Evolutionary conservation across 345 rosid genomes (phyloP).

Genomic region (Cardiospermum halicacabum): DNA sequence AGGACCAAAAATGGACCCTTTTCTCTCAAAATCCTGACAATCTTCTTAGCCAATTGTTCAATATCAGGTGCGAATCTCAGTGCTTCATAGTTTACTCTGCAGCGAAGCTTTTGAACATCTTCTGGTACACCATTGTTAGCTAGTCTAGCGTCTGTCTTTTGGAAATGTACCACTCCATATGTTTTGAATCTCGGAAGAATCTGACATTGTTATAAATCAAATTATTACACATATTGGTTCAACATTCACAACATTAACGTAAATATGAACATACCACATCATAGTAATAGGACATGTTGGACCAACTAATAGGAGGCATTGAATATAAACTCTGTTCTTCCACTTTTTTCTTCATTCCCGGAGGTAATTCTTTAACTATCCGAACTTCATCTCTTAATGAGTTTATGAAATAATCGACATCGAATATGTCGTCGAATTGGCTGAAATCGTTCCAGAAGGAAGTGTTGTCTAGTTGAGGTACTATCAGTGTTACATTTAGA

Average conservation of each 20-base stretch:
- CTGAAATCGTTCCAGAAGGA: conserved; percentile 42
- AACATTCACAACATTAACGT: no score
- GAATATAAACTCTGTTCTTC: conserved; percentile 23
- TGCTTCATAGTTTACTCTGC: conserved; percentile 40
- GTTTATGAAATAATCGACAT: conserved; percentile 44
- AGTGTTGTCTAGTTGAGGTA: conserved; percentile 34
- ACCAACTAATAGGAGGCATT: conserved; percentile 54
- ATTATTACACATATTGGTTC: no score
- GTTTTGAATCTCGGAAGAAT: conserved; percentile 37
- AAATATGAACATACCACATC: conserved; percentile 23
- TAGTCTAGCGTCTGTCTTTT: conserved; percentile 42
- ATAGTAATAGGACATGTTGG: conserved; percentile 53
- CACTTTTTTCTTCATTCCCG: conserved; percentile 28
- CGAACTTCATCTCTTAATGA: conserved; percentile 48
- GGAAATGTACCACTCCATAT: conserved; percentile 35
- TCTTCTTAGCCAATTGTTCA: conserved; percentile 36
- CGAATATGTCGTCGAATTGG: conserved; percentile 42
- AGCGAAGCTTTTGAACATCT: conserved; percentile 43
- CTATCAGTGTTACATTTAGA: conserved; percentile 33
- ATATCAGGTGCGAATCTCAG: conserved; percentile 39
- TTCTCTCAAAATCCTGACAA: conserved; percentile 34
- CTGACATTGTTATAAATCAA: no score
- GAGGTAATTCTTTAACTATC: conserved; percentile 43
- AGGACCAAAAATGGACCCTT: conserved; percentile 51
- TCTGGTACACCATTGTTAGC: conserved; percentile 37